Evolutionary conservation across 208 protist genomes (phyloP).

Genomic region (Trypanosoma avium): DNA sequence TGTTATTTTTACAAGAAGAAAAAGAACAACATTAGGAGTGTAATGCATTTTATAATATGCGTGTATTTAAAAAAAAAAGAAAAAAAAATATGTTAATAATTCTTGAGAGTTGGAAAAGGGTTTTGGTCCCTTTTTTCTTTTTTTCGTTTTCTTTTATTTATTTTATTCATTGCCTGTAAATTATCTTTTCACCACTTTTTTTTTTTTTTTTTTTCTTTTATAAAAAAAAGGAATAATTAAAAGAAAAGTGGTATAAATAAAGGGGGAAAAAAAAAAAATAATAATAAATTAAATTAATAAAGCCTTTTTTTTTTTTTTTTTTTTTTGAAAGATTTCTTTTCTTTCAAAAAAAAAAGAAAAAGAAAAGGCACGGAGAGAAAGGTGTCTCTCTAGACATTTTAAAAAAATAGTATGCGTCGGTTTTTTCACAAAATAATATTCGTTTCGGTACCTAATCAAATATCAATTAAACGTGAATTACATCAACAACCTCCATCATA

Average conservation of each 20-base stretch:
- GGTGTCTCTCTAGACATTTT: too few relatives aligned
- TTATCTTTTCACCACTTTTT: neutral
- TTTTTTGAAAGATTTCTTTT: neutral
- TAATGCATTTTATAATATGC: too few relatives aligned
- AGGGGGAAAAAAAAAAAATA: neutral
- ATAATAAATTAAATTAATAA: neutral
- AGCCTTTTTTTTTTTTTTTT: neutral
- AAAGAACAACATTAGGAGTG: too few relatives aligned
- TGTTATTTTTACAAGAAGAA: too few relatives aligned
- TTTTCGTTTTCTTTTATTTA: neutral
- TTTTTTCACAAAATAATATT: neutral
- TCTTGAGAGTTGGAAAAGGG: too few relatives aligned
- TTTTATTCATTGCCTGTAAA: neutral
- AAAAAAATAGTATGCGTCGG: neutral
- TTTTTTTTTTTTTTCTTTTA: constrained; percentile 8
- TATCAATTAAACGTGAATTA: too few relatives aligned
- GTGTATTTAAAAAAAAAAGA: too few relatives aligned
- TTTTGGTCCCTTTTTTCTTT: neutral
- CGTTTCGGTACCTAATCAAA: too few relatives aligned
- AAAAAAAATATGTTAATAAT: too few relatives aligned
- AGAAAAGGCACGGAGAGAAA: too few relatives aligned
- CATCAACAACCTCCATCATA: too few relatives aligned
- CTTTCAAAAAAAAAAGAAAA: too few relatives aligned
- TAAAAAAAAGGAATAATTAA: constrained; percentile 5
- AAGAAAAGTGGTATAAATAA: neutral